A percentile compares a stretch with the other conserved stretches of the same genome.
phyloP scores from a whole-genome alignment of 306 rosid species.

The Corylus americana region DNA sequence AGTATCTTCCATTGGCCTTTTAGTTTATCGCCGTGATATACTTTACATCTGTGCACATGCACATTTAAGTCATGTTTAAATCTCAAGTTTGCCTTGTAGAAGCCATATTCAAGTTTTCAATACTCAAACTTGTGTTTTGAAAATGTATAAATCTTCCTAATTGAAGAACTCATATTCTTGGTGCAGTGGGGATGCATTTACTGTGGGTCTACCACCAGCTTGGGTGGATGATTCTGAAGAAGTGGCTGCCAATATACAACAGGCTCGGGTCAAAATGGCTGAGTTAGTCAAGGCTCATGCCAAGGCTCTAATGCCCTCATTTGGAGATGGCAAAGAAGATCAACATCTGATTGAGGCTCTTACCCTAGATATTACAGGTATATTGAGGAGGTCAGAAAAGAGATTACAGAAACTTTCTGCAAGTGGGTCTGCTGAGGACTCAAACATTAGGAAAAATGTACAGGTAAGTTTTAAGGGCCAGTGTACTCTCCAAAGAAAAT shows the following conservation, averaged over 20 bases:
- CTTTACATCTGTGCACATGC: background rate
- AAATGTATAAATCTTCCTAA: constrained; percentile 12
- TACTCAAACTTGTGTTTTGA: constrained; percentile 12
- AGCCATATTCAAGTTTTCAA: background rate
- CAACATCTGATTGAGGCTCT: constrained; percentile 63
- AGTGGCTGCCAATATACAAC: constrained; percentile 56
- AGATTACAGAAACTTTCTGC: constrained; percentile 55
- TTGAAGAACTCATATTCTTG: constrained; percentile 22
- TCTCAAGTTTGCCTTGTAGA: constrained; percentile 1
- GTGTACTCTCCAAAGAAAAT: background rate
- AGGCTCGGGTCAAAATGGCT: constrained; percentile 54
- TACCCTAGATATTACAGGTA: constrained; percentile 61
- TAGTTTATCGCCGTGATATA: background rate
- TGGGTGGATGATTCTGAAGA: constrained; percentile 90
- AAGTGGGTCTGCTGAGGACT: constrained; percentile 67
- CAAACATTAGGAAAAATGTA: constrained; percentile 66
- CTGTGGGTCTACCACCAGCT: constrained; percentile 72
- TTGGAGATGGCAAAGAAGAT: constrained; percentile 72
- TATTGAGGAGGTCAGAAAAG: constrained; percentile 67
- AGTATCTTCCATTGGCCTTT: background rate
- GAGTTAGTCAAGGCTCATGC: constrained; percentile 71
- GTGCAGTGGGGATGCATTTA: constrained; percentile 64
- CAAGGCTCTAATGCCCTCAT: constrained; percentile 74
- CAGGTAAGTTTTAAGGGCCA: constrained; percentile 49
- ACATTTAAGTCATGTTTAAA: background rate